phyloP scores from a whole-genome alignment of 129 eudicot genomes.

The Flaveria ramosissima region DNA sequence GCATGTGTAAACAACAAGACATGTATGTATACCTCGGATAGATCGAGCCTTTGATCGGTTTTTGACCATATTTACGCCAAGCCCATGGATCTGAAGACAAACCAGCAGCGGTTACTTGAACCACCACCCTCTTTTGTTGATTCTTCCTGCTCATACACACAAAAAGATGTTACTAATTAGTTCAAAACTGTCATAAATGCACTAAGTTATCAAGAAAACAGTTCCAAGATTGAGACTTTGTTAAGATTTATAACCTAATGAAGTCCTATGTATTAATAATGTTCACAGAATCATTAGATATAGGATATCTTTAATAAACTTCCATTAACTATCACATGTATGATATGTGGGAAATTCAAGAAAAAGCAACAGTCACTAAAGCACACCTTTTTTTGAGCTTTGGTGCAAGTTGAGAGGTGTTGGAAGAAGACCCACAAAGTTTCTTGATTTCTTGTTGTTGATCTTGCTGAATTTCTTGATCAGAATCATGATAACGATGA shows the following conservation, averaged over 20 bases:
- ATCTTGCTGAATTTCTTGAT: constrained; percentile 26
- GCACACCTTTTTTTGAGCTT: constrained; percentile 62
- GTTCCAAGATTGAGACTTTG: background rate
- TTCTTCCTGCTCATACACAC: constrained; percentile 56
- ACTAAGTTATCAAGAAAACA: background rate
- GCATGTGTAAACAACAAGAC: background rate
- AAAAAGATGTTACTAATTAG: constrained; percentile 7
- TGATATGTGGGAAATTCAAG: background rate
- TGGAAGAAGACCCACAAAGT: constrained; percentile 35
- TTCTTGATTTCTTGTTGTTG: constrained; percentile 29
- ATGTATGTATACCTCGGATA: constrained; percentile 67
- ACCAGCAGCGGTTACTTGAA: constrained; percentile 64
- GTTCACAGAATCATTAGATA: no score
- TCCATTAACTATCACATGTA: background rate
- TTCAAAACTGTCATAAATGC: background rate
- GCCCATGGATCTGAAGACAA: constrained; percentile 86
- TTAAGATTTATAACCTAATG: no score
- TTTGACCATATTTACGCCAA: constrained; percentile 97
- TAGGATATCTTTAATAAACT: no score
- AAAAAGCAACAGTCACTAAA: background rate
- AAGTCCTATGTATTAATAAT: no score
- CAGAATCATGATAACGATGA: constrained; percentile 9
- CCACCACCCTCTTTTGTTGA: constrained; percentile 73
- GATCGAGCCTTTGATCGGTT: constrained; percentile 89
- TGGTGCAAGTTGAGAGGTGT: constrained; percentile 40